Conservation (phyloP, 2,329 filamentous ascomycete species). For the Calonectria crousiana region DNA sequence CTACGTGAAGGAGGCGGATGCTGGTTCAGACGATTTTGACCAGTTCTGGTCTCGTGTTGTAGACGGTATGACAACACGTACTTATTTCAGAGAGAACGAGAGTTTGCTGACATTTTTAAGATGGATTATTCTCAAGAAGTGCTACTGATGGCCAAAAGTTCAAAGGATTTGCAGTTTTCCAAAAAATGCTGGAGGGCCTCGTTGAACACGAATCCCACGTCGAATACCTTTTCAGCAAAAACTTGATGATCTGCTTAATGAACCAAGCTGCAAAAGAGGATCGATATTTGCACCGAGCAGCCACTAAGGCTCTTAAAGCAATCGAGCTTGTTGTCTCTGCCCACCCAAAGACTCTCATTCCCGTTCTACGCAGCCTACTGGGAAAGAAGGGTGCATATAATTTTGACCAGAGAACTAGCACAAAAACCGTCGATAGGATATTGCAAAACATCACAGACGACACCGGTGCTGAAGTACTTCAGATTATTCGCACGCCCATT, state of each 20-base stretch:
- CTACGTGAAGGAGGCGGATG: conserved; percentile 56
- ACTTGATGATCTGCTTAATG: conserved; percentile 83
- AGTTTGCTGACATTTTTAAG: conserved; percentile 58
- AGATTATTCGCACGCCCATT: conserved; percentile 61
- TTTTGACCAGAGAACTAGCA: conserved; percentile 88
- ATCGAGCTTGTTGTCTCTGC: conserved; percentile 75
- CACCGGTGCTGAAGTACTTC: conserved; percentile 66
- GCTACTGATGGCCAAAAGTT: conserved; percentile 92
- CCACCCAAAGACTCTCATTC: conserved; percentile 69
- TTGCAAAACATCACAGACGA: conserved; percentile 70
- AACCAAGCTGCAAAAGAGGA: conserved; percentile 85
- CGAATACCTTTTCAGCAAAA: conserved; percentile 80
- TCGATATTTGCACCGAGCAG: conserved; percentile 83
- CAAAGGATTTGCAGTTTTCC: conserved; percentile 90
- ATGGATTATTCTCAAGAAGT: conserved; percentile 84
- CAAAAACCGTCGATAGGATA: conserved; percentile 84
- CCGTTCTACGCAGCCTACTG: conserved; percentile 76
- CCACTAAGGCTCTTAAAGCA: conserved; percentile 79
- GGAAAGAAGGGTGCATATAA: conserved; percentile 78
- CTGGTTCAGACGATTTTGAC: conserved; percentile 66
- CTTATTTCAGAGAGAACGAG: no score
- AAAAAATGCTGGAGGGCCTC: conserved; percentile 74
- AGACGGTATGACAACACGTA: conserved; percentile 73
- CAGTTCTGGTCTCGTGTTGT: conserved; percentile 90
- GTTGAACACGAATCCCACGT: conserved; percentile 61